Evolutionary conservation across 805 yeast genomes (phyloP), one percentile per base, ranked within the genome.

Genomic region (Wickerhamiella nectarea): DNA sequence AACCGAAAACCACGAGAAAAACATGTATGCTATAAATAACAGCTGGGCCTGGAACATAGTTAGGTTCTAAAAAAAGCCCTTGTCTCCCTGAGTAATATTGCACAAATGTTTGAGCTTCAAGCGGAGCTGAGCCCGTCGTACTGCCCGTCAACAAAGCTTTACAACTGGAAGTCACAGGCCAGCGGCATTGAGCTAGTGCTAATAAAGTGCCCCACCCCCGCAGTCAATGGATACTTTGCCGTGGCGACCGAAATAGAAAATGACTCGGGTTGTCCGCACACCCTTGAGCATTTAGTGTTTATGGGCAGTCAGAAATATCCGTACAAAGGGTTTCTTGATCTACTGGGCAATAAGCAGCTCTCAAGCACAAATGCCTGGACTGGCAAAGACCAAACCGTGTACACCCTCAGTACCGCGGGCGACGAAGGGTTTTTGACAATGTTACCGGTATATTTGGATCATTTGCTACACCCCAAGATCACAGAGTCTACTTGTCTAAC

Each of bases 361-460:
- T 80, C 95, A 1, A 70, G 76, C 4, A 91, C 97, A 0, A 91
- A 91, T 57, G 98, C 98, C 0, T 87, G 95, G 95, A 91, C 98
- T 0, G 85, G 80, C 0, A 84, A 91, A 4, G 97, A 91, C 62
- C 94, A 84, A 57, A 91, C 98, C 0, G 95, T 86, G 1, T 91
- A 91, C 54, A 85, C 95, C 2, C 67, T 91, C 45, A 72, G 80
- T 7, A 77, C 94, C 31, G 97, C 97, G 1, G 97, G 97, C 8
- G 87, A 95, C 95, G 84, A 83, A 45, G 97, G 96, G 1, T 91
- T 91, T 63, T 74, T 73, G 39, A 71, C 77, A 48, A 64, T 91
- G 22, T 69, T 91, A 24, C 97, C 98, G 0, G 78, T 86, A 3
- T 91, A 89, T 58, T 62, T 91, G 51, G 97, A 91, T 57, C 97